Evolutionary conservation across 306 rosid genomes (phyloP).

Genomic region (Luffa aegyptiaca): DNA sequence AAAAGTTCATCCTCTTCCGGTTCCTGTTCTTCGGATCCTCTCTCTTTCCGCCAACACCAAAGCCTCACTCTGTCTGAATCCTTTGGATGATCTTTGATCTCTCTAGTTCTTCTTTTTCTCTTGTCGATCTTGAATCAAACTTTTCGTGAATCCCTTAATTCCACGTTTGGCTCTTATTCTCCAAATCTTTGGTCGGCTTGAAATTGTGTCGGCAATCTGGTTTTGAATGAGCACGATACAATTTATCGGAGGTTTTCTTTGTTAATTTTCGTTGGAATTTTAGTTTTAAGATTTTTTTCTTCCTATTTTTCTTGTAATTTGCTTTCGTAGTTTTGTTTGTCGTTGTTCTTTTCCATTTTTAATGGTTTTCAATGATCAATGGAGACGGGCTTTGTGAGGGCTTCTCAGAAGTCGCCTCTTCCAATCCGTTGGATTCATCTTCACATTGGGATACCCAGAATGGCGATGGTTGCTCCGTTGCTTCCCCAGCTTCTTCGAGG

Average conservation of each 20-base stretch:
- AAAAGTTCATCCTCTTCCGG: neutral
- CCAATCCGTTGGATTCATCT: conserved; percentile 36
- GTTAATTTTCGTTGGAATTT: neutral
- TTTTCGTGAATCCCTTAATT: neutral
- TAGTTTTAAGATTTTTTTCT: neutral
- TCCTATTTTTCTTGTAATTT: neutral
- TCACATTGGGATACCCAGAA: conserved; percentile 18
- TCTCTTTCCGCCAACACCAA: neutral
- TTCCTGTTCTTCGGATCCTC: neutral
- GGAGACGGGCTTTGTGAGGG: conserved; percentile 29
- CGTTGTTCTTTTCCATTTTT: neutral
- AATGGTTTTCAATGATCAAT: conserved; percentile 27
- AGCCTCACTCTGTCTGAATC: neutral
- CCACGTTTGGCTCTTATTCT: neutral
- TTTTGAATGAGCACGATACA: neutral
- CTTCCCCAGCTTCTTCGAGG: conserved; percentile 26
- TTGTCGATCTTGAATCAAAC: neutral
- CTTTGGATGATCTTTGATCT: neutral
- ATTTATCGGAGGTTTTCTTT: neutral
- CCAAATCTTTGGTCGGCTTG: neutral
- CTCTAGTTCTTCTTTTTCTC: neutral
- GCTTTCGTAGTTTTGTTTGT: neutral
- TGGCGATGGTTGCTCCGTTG: conserved; percentile 24
- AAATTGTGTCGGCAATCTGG: neutral
- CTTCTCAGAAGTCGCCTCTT: conserved; percentile 16